Base-by-base conservation (phyloP, 768 basidiomycete genomes). In the Clavulina sp. region DNA sequence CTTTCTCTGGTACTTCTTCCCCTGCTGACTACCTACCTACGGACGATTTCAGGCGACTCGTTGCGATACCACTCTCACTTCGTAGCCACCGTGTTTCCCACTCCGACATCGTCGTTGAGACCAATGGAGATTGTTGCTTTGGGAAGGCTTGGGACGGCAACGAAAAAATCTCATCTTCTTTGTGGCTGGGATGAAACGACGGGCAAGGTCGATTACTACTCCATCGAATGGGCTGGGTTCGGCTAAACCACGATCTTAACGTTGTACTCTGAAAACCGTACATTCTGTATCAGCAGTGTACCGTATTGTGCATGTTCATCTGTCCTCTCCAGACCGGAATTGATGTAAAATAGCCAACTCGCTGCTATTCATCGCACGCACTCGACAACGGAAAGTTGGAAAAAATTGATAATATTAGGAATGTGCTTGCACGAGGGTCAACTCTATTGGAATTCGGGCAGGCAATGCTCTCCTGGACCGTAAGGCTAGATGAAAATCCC, bases 11-110 rank as follows among this genome's bases (percentile, higher is more conserved):
- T 28, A 13, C 26, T 46, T 46, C 9, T 46, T 46, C 24, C 26
- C 26, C 13, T 46, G 1, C 36, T 21, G 36, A 38, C 21, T 38
- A 13, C 36, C 13, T 21, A 38, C 21, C 21, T 21, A 21, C 36
- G 13, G 36, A 38, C 21, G 13, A 13, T 38, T 38, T 33, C 55
- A 93, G 89, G 89, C 51, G 91, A 99, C 63, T 89, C 92, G 5
- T 66, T 97, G 49, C 76, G 95, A 24, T 99, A 93, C 63, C 95
- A 99, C 61, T 95, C 93, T 2, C 95, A 99, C 64, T 97, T 96
- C 62, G 80, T 81, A 21, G 84, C 84, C 21, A 80, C 84, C 4
- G 84, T 95, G 9, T 64, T 87, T 29, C 73, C 82, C 9, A 77
- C 82, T 4, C 75, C 76, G 2, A 56, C 63, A 44, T 60, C 76